phyloP scores from a whole-genome alignment of 1,139 yeast species.

The Kurtzmaniella quercitrusa region DNA sequence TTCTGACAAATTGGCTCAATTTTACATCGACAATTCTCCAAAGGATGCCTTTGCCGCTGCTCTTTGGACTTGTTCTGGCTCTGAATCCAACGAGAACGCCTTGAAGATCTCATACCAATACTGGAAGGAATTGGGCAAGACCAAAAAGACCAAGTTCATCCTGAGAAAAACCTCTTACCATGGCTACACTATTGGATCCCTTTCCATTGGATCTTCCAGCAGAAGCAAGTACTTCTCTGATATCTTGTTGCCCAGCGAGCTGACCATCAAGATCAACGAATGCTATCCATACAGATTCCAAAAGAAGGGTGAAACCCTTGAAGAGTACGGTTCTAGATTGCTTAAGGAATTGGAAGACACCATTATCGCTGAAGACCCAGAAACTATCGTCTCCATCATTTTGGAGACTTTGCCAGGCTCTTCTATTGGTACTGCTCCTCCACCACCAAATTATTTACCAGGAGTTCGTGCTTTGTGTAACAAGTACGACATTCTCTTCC shows the following conservation, averaged over 20 bases:
- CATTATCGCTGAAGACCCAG: conserved; percentile 47
- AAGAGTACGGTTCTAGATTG: conserved; percentile 44
- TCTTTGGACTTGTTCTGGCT: conserved; percentile 56
- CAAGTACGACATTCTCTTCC: conserved; percentile 54
- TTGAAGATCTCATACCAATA: conserved; percentile 55
- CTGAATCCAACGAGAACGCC: conserved; percentile 59
- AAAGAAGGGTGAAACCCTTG: conserved; percentile 43
- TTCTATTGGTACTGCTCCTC: conserved; percentile 53
- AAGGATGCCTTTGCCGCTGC: conserved; percentile 51
- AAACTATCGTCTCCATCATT: conserved; percentile 49
- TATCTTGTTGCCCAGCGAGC: conserved; percentile 35
- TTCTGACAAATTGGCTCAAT: conserved; percentile 50
- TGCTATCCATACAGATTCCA: conserved; percentile 49
- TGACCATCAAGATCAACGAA: conserved; percentile 43
- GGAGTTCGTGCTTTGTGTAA: conserved; percentile 51
- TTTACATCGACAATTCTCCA: conserved; percentile 51
- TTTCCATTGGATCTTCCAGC: conserved; percentile 43
- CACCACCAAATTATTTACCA: conserved; percentile 53
- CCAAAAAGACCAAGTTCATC: conserved; percentile 46
- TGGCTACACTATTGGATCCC: conserved; percentile 54
- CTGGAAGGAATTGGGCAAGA: conserved; percentile 47
- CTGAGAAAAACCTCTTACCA: conserved; percentile 55
- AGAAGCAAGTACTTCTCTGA: conserved; percentile 40
- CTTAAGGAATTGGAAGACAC: conserved; percentile 45
- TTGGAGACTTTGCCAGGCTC: conserved; percentile 58